These are phyloP conservation scores for Leersia perrieri DNA, from an alignment of 176 grass and related monocot species.

Conservation along the genomic window DNA sequence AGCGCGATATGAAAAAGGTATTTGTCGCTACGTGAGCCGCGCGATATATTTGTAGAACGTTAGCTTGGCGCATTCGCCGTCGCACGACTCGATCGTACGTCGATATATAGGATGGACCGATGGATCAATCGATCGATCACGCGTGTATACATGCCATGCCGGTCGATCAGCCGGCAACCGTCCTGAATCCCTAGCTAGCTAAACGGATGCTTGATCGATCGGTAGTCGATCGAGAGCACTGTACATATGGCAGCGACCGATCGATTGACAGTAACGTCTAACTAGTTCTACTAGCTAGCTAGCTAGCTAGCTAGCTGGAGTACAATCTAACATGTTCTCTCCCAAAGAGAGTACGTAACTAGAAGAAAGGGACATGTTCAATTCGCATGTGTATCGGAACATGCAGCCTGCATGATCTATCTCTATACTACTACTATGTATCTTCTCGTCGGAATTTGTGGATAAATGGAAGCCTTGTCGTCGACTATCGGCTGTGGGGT, in stretches of 20 bases:
- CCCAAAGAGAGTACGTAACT: too few species aligned
- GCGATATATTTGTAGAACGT: neutral
- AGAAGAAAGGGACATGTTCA: too few species aligned
- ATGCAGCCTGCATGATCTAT: neutral
- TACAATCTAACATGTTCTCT: neutral
- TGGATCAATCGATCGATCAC: neutral
- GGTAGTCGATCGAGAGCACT: too few species aligned
- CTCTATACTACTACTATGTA: too few species aligned
- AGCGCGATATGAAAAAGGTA: neutral
- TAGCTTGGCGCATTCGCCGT: neutral
- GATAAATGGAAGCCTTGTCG: neutral
- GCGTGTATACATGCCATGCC: neutral
- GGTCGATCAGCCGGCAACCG: neutral
- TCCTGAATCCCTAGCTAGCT: neutral
- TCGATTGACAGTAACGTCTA: neutral
- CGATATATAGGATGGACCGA: too few species aligned
- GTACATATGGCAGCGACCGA: neutral
- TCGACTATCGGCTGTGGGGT: neutral
- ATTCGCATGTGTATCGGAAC: neutral
- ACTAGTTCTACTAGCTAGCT: too few species aligned
- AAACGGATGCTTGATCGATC: too few species aligned
- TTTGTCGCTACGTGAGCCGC: neutral
- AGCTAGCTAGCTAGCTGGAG: too few species aligned
- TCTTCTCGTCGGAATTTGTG: neutral
- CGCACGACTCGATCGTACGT: neutral